phyloP scores from a whole-genome alignment of 345 rosid genomes.

The Eucalyptus pauciflora region DNA sequence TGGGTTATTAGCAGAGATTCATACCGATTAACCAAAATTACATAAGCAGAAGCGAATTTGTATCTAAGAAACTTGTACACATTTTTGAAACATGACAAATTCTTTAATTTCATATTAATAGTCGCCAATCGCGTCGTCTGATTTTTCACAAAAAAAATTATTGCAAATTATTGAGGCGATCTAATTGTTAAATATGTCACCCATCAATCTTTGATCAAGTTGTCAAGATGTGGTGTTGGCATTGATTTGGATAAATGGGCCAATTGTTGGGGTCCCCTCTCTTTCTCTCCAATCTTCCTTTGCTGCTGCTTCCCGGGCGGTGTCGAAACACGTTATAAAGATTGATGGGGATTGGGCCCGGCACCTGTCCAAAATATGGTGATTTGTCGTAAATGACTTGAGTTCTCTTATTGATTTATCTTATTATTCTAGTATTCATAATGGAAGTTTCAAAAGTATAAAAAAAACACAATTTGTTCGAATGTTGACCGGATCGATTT shows the following conservation, averaged over 20 bases:
- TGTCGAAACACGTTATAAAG: background rate
- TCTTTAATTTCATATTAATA: background rate
- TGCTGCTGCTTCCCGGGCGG: background rate
- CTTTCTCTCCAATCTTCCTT: background rate
- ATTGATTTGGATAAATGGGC: background rate
- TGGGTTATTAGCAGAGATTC: background rate
- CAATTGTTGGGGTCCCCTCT: background rate
- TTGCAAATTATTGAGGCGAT: background rate
- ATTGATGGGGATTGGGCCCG: background rate
- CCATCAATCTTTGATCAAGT: background rate
- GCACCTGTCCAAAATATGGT: background rate
- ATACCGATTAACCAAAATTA: background rate
- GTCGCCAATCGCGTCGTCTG: rapidly evolving
- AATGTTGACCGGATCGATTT: background rate
- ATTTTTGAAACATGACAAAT: rapidly evolving
- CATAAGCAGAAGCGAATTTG: rapidly evolving
- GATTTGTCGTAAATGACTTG: background rate
- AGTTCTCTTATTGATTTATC: background rate
- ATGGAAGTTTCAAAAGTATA: background rate
- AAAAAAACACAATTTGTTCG: background rate
- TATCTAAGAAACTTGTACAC: rapidly evolving
- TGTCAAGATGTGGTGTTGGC: background rate
- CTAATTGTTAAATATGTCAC: background rate
- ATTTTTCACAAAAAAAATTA: background rate
- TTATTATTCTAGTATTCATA: background rate